Evolutionary conservation across 768 basidiomycete species (phyloP), one percentile per base, ranked within the genome.

Genomic region (Ephemerocybe angulata): DNA sequence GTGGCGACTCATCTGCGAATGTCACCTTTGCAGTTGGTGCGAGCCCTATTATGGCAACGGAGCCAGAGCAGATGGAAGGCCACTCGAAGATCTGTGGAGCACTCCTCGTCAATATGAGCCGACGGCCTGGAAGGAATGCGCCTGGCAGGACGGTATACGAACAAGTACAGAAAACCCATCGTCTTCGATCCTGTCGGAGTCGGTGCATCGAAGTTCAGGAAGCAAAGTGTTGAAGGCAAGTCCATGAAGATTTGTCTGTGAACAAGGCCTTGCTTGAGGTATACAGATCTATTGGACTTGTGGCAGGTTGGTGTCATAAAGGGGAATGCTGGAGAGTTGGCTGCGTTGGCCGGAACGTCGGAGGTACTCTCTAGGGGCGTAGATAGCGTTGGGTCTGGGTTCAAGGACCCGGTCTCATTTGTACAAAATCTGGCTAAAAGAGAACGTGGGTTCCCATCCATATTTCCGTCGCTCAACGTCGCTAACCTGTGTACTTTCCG

Each of bases 241-340:
- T 55, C 25, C 44, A n/a, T 3, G 12, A 63, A 15, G 47, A 7
- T 21, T 42, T 42, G 41, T 22, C 41, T 10, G 33, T 35, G 33
- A 35, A 11, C 33, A 41, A 44, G 17, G 27, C n/a, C 40, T n/a
- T 31, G 22, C 7, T 27, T 27, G 12, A 22, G 40, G 24, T 24
- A 13, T 17, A 17, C 66, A 84, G 90, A 84, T 53, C 76, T 96
- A 12, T 70, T 96, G 19, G 74, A 87, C 55, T 70, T 73, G 22
- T 96, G 88, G 83, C 93, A 95, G 68, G 84, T 87, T 11, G 86
- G 88, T 17, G 88, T 96, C 21, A 94, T 98, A 70, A 98, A 98
- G 70, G 94, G 94, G 3, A 97, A 98, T 64, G 88, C 92, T 0
- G 90, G 82, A 15, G 95, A 98, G 71, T 84, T 98, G 21, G 92